These are phyloP conservation scores for Boletus rubropictus DNA, from an alignment of 768 basidiomycete species.

Conservation along the genomic window DNA sequence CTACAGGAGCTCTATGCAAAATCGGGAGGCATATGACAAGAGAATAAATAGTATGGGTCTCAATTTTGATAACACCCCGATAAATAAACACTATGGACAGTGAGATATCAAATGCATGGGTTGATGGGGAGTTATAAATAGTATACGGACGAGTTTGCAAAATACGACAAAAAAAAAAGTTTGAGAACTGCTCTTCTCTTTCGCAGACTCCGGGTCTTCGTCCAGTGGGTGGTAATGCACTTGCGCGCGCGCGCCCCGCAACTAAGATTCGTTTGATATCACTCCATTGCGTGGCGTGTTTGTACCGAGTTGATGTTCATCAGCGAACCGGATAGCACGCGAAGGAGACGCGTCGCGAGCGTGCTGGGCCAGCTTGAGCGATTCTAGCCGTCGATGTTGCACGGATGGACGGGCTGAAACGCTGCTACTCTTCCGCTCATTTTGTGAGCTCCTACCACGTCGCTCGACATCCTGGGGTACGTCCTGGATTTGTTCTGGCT, in stretches of 20 bases:
- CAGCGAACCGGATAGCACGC: conserved; percentile 46
- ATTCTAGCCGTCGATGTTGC: conserved; percentile 29
- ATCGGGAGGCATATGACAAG: neutral
- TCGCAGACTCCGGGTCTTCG: conserved; percentile 14
- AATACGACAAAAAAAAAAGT: neutral
- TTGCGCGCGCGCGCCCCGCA: conserved; percentile 3
- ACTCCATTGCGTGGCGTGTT: conserved; percentile 17
- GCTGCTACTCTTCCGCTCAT: conserved; percentile 10
- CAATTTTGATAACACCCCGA: neutral
- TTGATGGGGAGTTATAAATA: neutral
- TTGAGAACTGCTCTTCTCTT: conserved; percentile 19
- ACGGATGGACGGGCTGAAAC: conserved; percentile 19
- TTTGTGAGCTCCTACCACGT: conserved; percentile 22
- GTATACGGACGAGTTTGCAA: neutral
- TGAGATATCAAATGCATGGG: neutral
- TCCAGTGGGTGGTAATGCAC: conserved; percentile 8
- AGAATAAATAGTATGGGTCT: neutral
- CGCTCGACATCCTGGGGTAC: conserved; percentile 5
- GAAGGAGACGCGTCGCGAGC: conserved; percentile 40
- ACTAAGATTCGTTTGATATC: conserved; percentile 20
- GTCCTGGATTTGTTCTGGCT: conserved; percentile 5
- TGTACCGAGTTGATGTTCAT: conserved; percentile 26
- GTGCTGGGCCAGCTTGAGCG: conserved; percentile 15
- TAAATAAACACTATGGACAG: conserved; percentile 4
- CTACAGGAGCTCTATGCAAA: conserved; percentile 7